Evolutionary conservation across 2,329 filamentous ascomycete species (phyloP).

Genomic region (Alternaria gaisen): DNA sequence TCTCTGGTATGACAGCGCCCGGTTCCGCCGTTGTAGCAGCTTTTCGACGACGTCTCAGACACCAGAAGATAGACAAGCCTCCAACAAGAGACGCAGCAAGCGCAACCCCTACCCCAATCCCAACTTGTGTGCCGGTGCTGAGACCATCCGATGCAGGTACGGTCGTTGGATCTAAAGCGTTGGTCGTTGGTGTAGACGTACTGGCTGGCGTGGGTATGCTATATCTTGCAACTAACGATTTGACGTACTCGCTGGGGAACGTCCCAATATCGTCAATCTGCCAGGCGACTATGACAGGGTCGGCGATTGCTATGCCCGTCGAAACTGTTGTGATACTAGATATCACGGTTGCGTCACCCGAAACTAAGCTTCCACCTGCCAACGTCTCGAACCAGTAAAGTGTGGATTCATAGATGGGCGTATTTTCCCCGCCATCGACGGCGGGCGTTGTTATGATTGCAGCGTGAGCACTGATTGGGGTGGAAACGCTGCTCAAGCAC

Average conservation of each 20-base stretch:
- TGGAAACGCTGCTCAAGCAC: too few species aligned
- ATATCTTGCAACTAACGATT: background rate
- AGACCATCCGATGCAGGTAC: background rate
- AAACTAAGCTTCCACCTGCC: too few species aligned
- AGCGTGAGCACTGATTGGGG: too few species aligned
- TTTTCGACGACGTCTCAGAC: background rate
- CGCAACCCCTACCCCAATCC: accelerated
- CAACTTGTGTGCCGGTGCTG: background rate
- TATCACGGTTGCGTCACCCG: background rate
- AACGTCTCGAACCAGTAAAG: too few species aligned
- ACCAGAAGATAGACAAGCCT: background rate
- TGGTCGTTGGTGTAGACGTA: background rate
- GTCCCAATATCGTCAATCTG: background rate
- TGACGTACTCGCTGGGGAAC: background rate
- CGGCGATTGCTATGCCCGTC: background rate
- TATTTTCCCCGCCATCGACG: too few species aligned
- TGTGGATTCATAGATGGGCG: too few species aligned
- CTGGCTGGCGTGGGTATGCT: background rate
- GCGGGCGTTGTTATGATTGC: too few species aligned
- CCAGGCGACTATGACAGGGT: background rate
- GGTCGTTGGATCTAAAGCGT: background rate
- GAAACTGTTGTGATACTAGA: background rate
- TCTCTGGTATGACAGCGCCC: background rate
- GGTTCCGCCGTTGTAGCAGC: background rate
- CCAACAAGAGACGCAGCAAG: background rate